Percentiles rank a stretch among this genome's conserved stretches.
Conservation (phyloP, 1,284 basidiomycete species). For the Heimioporus retisporus region DNA sequence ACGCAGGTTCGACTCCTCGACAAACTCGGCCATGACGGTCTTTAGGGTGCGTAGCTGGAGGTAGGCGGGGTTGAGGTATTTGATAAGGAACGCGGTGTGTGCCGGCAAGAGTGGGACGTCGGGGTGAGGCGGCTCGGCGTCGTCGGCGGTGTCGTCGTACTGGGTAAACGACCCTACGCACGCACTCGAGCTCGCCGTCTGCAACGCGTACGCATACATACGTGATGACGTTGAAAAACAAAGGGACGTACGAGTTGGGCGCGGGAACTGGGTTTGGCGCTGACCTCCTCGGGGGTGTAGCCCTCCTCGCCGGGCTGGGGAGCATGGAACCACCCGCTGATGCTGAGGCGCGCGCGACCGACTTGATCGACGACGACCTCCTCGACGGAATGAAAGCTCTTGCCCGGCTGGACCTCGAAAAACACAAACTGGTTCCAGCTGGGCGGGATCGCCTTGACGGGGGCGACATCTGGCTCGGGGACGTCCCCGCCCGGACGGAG, state of each 20-base stretch:
- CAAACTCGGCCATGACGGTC: conserved; percentile 86
- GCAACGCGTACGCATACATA: conserved; percentile 6
- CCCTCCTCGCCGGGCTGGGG: conserved; percentile 94
- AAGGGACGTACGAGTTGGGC: conserved; percentile 78
- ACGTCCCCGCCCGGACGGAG: conserved; percentile 58
- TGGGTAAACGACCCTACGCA: conserved; percentile 58
- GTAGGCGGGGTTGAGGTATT: conserved; percentile 94
- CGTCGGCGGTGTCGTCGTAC: conserved; percentile 55
- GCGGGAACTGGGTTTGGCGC: conserved; percentile 65
- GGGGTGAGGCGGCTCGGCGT: conserved; percentile 58
- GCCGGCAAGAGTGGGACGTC: conserved; percentile 65
- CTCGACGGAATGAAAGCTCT: conserved; percentile 97
- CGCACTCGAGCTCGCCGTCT: conserved; percentile 65
- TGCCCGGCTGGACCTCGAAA: conserved; percentile 92
- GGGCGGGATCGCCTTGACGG: conserved; percentile 75
- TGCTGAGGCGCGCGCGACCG: conserved; percentile 82
- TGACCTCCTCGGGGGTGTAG: conserved; percentile 63
- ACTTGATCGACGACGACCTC: conserved; percentile 92
- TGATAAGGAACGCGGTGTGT: conserved; percentile 76
- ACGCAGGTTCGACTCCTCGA: conserved; percentile 91
- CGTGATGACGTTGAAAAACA: neutral
- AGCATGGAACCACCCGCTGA: conserved; percentile 98
- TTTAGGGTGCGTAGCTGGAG: conserved; percentile 86
- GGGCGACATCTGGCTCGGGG: conserved; percentile 71
- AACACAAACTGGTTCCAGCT: conserved; percentile 99